phyloP scores from a whole-genome alignment of 208 protist species.

The Vickermania spadyakhi region DNA sequence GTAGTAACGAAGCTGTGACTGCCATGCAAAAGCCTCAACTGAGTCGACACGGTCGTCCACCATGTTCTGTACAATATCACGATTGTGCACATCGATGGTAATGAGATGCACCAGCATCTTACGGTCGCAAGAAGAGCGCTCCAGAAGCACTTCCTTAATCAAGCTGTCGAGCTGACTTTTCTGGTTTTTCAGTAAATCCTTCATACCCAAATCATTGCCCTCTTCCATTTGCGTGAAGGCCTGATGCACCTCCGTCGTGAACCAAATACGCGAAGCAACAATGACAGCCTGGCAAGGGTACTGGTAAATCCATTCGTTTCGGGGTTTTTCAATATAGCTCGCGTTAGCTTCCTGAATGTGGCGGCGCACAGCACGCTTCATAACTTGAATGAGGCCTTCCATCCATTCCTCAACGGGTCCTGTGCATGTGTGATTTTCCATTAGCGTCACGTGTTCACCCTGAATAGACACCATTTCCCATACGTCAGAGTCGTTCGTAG shows the following conservation, averaged over 20 bases:
- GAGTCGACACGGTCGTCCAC: conserved; percentile 93
- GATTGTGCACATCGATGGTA: conserved; percentile 97
- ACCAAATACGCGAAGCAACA: conserved; percentile 95
- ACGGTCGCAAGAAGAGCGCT: conserved; percentile 89
- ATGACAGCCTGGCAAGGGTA: conserved; percentile 95
- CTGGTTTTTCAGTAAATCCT: conserved; percentile 96
- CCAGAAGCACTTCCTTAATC: conserved; percentile 92
- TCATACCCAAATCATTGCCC: conserved; percentile 97
- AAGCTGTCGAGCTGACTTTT: conserved; percentile 90
- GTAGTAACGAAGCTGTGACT: conserved; percentile 96
- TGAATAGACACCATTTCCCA: conserved; percentile 92
- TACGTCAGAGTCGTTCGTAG: conserved; percentile 50
- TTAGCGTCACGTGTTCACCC: conserved; percentile 91
- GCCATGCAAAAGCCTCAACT: conserved; percentile 94
- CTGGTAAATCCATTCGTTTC: conserved; percentile 96
- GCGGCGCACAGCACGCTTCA: conserved; percentile 72
- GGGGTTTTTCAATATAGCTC: conserved; percentile 94
- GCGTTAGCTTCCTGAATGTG: conserved; percentile 89
- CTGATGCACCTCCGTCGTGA: conserved; percentile 95
- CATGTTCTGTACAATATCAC: conserved; percentile 91
- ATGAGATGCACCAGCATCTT: conserved; percentile 98
- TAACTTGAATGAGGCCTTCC: conserved; percentile 85
- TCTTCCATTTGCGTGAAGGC: conserved; percentile 98
- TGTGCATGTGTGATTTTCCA: conserved; percentile 85
- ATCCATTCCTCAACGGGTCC: conserved; percentile 97